These are phyloP conservation scores for Lentinula sp. DNA, from an alignment of 768 basidiomycete genomes.

Conservation along the genomic window DNA sequence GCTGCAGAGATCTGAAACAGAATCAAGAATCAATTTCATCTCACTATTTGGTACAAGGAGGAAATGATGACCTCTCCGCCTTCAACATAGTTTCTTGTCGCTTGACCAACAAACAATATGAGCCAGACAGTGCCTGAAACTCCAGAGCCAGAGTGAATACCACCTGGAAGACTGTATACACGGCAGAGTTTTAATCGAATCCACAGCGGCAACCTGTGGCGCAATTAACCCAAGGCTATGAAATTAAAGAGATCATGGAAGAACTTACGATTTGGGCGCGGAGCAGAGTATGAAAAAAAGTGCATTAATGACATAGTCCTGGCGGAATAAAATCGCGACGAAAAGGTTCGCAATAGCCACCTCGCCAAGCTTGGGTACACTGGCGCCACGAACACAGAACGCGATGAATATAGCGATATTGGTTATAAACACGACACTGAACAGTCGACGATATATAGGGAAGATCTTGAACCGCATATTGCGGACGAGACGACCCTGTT, in stretches of 20 bases:
- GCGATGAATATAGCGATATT: slow-evolving; percentile 50
- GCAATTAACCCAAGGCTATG: background rate
- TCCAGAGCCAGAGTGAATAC: slow-evolving; percentile 53
- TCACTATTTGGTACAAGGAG: background rate
- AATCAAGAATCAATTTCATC: background rate
- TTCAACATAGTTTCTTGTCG: slow-evolving; percentile 41
- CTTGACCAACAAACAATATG: slow-evolving; percentile 42
- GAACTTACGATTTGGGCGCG: slow-evolving; percentile 29
- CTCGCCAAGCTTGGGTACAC: slow-evolving; percentile 30
- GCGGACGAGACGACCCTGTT: slow-evolving; percentile 24
- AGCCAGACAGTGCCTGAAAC: slow-evolving; percentile 51
- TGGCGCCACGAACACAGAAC: slow-evolving; percentile 26
- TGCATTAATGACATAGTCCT: slow-evolving; percentile 54
- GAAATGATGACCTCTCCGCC: slow-evolving; percentile 23
- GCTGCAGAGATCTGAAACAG: slow-evolving; percentile 1
- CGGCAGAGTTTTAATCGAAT: slow-evolving; percentile 46
- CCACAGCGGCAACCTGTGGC: slow-evolving; percentile 20
- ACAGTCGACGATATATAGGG: slow-evolving; percentile 44
- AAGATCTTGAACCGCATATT: slow-evolving; percentile 36
- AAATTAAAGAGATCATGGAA: background rate
- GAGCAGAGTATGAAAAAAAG: slow-evolving; percentile 48
- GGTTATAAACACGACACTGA: slow-evolving; percentile 48
- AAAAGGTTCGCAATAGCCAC: slow-evolving; percentile 42
- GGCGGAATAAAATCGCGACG: slow-evolving; percentile 27
- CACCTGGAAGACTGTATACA: slow-evolving; percentile 54